A percentile compares a stretch with the other conserved stretches of the same genome.
These are phyloP conservation scores for Coemansia sp. DNA, from an alignment of 192 early-diverging fungal genomes.

Conservation along the genomic window DNA sequence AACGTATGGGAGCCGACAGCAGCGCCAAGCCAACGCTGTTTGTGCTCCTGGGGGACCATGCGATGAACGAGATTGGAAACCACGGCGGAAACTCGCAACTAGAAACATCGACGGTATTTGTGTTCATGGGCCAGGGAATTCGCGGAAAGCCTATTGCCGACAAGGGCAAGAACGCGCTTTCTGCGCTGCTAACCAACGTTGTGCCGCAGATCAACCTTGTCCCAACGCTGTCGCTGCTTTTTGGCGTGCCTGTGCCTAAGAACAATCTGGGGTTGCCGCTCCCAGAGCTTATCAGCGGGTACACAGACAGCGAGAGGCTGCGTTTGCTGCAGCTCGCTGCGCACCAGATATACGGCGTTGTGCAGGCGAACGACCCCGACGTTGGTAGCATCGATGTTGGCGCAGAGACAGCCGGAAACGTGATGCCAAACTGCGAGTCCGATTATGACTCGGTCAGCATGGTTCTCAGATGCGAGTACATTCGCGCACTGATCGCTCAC, in stretches of 20 bases:
- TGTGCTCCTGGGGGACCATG: slow-evolving; percentile 80
- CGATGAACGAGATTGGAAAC: slow-evolving; percentile 72
- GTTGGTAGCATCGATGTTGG: slow-evolving; percentile 1
- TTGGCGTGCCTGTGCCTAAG: slow-evolving; percentile 54
- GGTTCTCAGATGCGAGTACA: slow-evolving; percentile 34
- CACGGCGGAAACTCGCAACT: slow-evolving; percentile 54
- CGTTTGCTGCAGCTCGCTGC: slow-evolving; percentile 62
- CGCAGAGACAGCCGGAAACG: neutral
- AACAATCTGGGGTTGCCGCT: slow-evolving; percentile 52
- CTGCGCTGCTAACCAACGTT: slow-evolving; percentile 20
- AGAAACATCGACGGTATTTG: slow-evolving; percentile 53
- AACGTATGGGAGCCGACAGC: slow-evolving; percentile 28
- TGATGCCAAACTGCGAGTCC: slow-evolving; percentile 4
- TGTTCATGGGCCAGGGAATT: slow-evolving; percentile 50
- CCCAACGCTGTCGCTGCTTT: slow-evolving; percentile 51
- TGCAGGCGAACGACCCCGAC: slow-evolving; percentile 26
- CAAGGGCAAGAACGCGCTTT: slow-evolving; percentile 23
- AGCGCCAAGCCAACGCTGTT: slow-evolving; percentile 62
- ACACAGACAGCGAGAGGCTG: slow-evolving; percentile 31
- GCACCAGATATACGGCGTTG: slow-evolving; percentile 56
- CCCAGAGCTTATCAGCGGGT: slow-evolving; percentile 31
- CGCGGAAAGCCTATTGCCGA: slow-evolving; percentile 16
- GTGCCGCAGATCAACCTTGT: slow-evolving; percentile 49
- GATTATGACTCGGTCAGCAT: slow-evolving; percentile 3
- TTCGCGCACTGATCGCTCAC: slow-evolving; percentile 24